Conservation (phyloP, 495 filamentous ascomycete species). For the Neurospora discreta region DNA sequence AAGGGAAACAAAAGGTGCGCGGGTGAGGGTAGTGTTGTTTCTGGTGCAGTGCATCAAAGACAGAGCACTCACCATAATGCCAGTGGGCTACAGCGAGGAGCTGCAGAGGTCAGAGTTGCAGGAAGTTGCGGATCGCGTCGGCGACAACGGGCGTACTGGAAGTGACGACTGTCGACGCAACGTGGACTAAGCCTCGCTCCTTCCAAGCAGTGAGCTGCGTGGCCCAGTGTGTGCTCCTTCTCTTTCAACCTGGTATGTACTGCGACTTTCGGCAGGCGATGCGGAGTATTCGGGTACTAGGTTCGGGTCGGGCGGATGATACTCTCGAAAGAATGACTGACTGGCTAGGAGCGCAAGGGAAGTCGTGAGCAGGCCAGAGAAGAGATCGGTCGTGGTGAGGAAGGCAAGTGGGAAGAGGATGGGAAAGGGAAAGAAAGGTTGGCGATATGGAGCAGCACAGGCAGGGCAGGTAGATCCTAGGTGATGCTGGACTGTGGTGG, state of each 20-base stretch:
- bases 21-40: background rate
- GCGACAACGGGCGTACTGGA: background rate
- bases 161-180: background rate
- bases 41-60: background rate
- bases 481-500: background rate
- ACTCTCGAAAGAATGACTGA: background rate
- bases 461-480: background rate
- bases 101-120: background rate
- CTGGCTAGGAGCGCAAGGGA: background rate
- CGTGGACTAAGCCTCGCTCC: background rate
- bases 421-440: background rate
- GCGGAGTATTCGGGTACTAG: background rate
- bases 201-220: background rate
- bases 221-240: background rate
- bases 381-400: background rate
- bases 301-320: background rate
- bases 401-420: background rate
- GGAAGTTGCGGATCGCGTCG: background rate
- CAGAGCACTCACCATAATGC: background rate
- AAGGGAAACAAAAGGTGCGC: background rate
- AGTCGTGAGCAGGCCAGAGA: background rate
- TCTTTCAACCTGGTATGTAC: background rate
- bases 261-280: background rate
- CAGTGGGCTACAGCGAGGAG: background rate
- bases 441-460: background rate